phyloP scores from a whole-genome alignment of 2,329 filamentous ascomycete genomes.

The Pseudohalonectria lignicola region DNA sequence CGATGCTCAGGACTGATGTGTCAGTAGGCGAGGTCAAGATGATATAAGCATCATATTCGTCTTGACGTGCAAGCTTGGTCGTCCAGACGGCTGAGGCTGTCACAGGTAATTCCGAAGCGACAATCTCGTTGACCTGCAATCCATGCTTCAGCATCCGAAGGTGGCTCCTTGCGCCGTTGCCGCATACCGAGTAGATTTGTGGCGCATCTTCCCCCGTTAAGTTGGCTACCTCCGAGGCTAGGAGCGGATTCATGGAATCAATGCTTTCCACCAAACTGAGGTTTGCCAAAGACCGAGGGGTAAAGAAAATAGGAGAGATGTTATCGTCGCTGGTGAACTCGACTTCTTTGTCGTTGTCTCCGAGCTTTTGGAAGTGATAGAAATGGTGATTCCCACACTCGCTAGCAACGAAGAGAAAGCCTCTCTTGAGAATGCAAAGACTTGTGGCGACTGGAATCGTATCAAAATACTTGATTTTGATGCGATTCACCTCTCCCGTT shows the following conservation, averaged over 20 bases:
- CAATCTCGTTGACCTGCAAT: slow-evolving; percentile 84
- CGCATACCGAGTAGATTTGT: slow-evolving; percentile 89
- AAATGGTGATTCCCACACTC: slow-evolving; percentile 91
- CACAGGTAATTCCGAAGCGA: slow-evolving; percentile 84
- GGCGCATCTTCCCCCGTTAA: slow-evolving; percentile 86
- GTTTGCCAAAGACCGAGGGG: slow-evolving; percentile 68
- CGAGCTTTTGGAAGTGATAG: slow-evolving; percentile 95
- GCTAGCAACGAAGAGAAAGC: slow-evolving; percentile 85
- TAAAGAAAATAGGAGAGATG: slow-evolving; percentile 75
- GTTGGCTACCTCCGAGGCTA: slow-evolving; percentile 88
- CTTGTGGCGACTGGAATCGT: slow-evolving; percentile 82
- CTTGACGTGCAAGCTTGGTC: slow-evolving; percentile 69
- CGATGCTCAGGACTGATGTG: slow-evolving; percentile 87
- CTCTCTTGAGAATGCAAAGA: slow-evolving; percentile 88
- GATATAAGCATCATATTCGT: slow-evolving; percentile 89
- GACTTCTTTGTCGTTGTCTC: slow-evolving; percentile 84
- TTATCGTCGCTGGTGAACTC: slow-evolving; percentile 80
- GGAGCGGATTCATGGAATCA: slow-evolving; percentile 79
- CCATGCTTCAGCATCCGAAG: slow-evolving; percentile 92
- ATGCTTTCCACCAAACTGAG: slow-evolving; percentile 76
- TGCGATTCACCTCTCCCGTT: slow-evolving; percentile 67
- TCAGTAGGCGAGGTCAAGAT: slow-evolving; percentile 86
- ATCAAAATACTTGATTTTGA: slow-evolving; percentile 97
- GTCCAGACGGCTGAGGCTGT: slow-evolving; percentile 94
- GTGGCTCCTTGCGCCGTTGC: slow-evolving; percentile 76